Conservation (phyloP, 495 filamentous ascomycete genomes). For the Daldinia decipiens region DNA sequence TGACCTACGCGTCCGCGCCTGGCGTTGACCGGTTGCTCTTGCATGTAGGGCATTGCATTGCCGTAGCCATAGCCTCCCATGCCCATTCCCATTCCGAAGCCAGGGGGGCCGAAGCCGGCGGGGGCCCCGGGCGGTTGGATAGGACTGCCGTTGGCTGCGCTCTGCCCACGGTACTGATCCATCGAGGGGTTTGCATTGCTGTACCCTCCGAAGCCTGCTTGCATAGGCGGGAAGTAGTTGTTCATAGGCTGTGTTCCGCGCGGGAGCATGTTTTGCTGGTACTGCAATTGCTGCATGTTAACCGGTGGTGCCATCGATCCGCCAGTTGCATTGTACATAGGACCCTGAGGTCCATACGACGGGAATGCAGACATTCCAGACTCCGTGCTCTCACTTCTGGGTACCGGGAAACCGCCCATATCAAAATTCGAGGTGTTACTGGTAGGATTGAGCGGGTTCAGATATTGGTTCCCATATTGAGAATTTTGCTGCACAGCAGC, state of each 20-base stretch:
- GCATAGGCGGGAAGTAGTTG: conserved; percentile 62
- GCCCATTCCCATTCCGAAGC: conserved; percentile 61
- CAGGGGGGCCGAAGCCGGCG: conserved; percentile 56
- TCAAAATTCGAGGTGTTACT: conserved; percentile 52
- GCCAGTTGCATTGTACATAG: conserved; percentile 62
- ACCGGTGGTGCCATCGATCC: conserved; percentile 62
- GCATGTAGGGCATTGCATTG: conserved; percentile 59
- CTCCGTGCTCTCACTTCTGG: conserved; percentile 68
- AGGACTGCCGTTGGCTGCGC: conserved; percentile 56
- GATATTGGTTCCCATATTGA: conserved; percentile 54
- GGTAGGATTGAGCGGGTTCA: conserved; percentile 55
- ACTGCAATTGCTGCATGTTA: conserved; percentile 65
- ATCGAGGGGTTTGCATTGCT: conserved; percentile 56
- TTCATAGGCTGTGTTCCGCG: conserved; percentile 61
- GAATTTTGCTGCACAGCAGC: conserved; percentile 55
- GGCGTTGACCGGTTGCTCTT: conserved; percentile 60
- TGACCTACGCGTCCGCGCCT: conserved; percentile 65
- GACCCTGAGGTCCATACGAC: conserved; percentile 58
- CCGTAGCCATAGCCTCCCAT: conserved; percentile 60
- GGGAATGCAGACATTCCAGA: conserved; percentile 64
- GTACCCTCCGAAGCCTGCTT: conserved; percentile 59
- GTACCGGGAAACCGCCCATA: conserved; percentile 60
- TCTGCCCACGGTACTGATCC: conserved; percentile 61
- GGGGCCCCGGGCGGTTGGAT: conserved; percentile 54
- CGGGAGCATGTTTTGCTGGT: conserved; percentile 67